Base-by-base conservation (phyloP, 2,329 filamentous ascomycete species). In the Fusarium sp. region DNA sequence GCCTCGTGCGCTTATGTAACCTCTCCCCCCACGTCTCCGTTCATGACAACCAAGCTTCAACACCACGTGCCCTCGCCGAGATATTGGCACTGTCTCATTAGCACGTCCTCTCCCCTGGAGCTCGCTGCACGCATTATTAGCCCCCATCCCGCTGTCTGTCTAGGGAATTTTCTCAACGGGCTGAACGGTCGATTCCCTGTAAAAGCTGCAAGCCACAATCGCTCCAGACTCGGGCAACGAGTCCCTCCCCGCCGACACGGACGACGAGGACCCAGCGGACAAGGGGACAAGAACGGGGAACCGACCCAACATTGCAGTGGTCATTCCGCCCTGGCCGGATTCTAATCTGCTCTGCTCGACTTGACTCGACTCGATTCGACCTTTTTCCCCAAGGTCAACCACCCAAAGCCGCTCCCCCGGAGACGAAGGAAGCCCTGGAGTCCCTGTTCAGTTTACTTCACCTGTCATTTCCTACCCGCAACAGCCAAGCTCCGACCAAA, bases 21-120 rank as follows among this genome's bases (percentile, higher is more conserved):
- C n/a, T 30, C 33, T 10, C 15, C 67, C 73, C 75, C 72, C 75
- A 74, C 66, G 72, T 52, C 45, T 27, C 33, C 35, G 35, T 58
- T 37, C 54, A 45, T 67, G 30, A 33, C 72, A 61, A 63, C 66
- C 63, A 62, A 68, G 35, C 63, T 67, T 74, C 76, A 78, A 74
- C 68, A 75, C 74, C 76, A 78, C 76, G 76, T 78, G 74, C 74
- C 65, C 67, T 65, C 56, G 35, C 62, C 57, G 63, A 63, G 33
- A 60, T 54, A 66, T 68, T 66, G 62, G 61, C 65, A 61, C 66
- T 66, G 65, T 70, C 40, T 73, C 68, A 47, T 25, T 63, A 25
- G 40, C 60, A 63, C 61, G 47, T 32, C 30, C 45, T 38, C 35
- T 56, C 47, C 33, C 50, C 50, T 27, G 17, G 50, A 32, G 50